phyloP scores from a whole-genome alignment of 1,139 yeast genomes.

The Saccharomyces hybrid region DNA sequence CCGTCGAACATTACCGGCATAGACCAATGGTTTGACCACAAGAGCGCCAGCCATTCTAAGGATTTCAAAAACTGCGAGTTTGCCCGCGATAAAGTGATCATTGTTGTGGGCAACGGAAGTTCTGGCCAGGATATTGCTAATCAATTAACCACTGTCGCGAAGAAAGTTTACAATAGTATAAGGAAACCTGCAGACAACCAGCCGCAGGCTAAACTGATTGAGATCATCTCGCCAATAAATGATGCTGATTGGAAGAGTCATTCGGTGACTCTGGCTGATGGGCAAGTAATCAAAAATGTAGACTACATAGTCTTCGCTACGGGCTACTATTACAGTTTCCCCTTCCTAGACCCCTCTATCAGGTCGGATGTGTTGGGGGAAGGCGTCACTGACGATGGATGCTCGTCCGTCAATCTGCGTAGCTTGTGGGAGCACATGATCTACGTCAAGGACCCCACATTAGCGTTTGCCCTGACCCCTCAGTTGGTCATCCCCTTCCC shows the following conservation, averaged over 20 bases:
- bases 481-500: slow-evolving; percentile 53
- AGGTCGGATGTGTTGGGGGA: slow-evolving; percentile 36
- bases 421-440: slow-evolving; percentile 48
- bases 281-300: slow-evolving; percentile 35
- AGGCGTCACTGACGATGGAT: slow-evolving; percentile 35
- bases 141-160: slow-evolving; percentile 40
- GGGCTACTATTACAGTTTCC: slow-evolving; percentile 49
- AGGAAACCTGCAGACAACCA: slow-evolving; percentile 21
- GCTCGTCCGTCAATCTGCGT: slow-evolving; percentile 36
- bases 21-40: slow-evolving; percentile 42
- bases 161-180: slow-evolving; percentile 41
- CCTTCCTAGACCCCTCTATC: slow-evolving; percentile 37
- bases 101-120: slow-evolving; percentile 57
- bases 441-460: slow-evolving; percentile 47
- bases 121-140: slow-evolving; percentile 54
- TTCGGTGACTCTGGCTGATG: slow-evolving; percentile 35
- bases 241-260: slow-evolving; percentile 32
- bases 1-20: slow-evolving; percentile 41
- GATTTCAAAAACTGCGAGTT: slow-evolving; percentile 46
- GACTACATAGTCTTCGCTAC: slow-evolving; percentile 57
- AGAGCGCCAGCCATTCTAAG: slow-evolving; percentile 50
- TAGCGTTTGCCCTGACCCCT: slow-evolving; percentile 48
- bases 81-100: slow-evolving; percentile 37
- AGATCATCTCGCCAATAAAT: slow-evolving; percentile 27
- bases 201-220: slow-evolving; percentile 27